Percentiles rank a stretch among this genome's conserved stretches.
phyloP scores from a whole-genome alignment of 495 filamentous ascomycete species.

The Hypoxylon crocopeplum region DNA sequence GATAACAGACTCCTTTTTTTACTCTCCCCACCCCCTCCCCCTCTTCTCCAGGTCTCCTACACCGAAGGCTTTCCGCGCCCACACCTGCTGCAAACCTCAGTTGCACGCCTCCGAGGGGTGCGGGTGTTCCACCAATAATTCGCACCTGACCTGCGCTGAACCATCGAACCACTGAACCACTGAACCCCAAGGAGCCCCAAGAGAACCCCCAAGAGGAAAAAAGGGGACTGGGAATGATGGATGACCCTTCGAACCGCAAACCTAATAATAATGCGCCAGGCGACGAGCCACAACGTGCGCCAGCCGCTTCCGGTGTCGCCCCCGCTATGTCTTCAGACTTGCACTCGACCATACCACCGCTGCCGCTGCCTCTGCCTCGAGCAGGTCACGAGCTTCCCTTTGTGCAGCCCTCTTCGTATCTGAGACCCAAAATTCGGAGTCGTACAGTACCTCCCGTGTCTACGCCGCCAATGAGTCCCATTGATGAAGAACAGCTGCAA shows the following conservation, averaged over 20 bases:
- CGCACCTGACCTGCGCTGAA: not conserved
- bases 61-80: conserved; percentile 26
- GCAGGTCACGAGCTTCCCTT: conserved; percentile 61
- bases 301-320: conserved; percentile 28
- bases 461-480: conserved; percentile 68
- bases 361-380: conserved; percentile 30
- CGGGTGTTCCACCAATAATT: conserved; percentile 35
- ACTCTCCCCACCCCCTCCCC: conserved; percentile 34
- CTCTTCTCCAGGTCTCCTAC: conserved; percentile 3
- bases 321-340: conserved; percentile 36
- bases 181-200: conserved; percentile 3
- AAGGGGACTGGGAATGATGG: conserved; percentile 21
- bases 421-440: conserved; percentile 68
- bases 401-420: conserved; percentile 86
- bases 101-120: conserved; percentile 27
- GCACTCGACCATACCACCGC: conserved; percentile 30
- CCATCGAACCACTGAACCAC: no score
- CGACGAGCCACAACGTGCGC: conserved; percentile 38
- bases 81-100: conserved; percentile 32
- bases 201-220: conserved; percentile 14
- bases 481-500: conserved; percentile 91
- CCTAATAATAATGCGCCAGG: conserved; percentile 26
- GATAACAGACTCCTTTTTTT: conserved; percentile 31
- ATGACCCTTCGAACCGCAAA: conserved; percentile 32
- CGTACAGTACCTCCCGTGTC: conserved; percentile 52